Conservation (phyloP, 176 grass and related monocot genomes). For the Rhipidocladum racemiflorum region DNA sequence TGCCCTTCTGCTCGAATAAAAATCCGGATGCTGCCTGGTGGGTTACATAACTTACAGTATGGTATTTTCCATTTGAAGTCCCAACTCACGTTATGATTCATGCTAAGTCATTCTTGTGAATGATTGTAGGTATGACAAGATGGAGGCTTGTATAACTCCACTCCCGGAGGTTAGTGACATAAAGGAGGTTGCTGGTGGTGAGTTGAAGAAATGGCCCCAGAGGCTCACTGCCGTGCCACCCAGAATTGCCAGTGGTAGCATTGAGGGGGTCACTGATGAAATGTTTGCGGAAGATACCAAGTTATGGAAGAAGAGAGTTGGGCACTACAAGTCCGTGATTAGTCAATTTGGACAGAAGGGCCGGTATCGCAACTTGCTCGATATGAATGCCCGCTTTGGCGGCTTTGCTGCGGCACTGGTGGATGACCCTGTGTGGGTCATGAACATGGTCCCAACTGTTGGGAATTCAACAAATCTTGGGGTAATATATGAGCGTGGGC, state of each 20-base stretch:
- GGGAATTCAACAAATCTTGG: slow-evolving; percentile 68
- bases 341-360: slow-evolving; percentile 65
- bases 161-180: slow-evolving; percentile 53
- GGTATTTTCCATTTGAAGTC: slow-evolving; percentile 8
- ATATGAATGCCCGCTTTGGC: slow-evolving; percentile 82
- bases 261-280: slow-evolving; percentile 58
- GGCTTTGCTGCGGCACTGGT: slow-evolving; percentile 71
- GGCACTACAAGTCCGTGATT: slow-evolving; percentile 71
- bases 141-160: slow-evolving; percentile 73
- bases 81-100: background rate
- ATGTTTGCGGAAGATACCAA: slow-evolving; percentile 62
- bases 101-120: background rate
- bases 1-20: slow-evolving; percentile 52
- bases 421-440: slow-evolving; percentile 83
- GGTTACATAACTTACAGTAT: background rate
- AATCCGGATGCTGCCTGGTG: slow-evolving; percentile 88
- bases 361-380: slow-evolving; percentile 86
- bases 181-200: slow-evolving; percentile 69
- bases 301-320: slow-evolving; percentile 75
- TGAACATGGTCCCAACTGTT: slow-evolving; percentile 79
- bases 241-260: slow-evolving; percentile 65
- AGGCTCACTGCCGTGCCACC: slow-evolving; percentile 72
- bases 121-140: slow-evolving; percentile 66
- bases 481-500: slow-evolving; percentile 80
- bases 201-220: slow-evolving; percentile 81